Conservation (phyloP, 805 yeast genomes). For the Tetrapisispora arboricola region DNA sequence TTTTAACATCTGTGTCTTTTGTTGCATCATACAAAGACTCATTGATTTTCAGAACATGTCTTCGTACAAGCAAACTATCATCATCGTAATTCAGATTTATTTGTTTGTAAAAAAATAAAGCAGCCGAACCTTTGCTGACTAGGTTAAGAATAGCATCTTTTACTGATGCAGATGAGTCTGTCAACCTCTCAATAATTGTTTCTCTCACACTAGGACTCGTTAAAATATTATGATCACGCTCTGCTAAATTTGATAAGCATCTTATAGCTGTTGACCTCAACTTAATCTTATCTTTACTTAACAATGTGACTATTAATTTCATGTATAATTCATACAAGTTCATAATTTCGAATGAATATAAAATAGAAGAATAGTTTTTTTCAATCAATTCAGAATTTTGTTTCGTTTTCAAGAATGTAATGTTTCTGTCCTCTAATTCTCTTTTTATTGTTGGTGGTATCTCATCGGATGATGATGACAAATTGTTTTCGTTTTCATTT, state of each 20-base stretch:
- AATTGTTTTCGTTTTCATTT: conserved; percentile 9
- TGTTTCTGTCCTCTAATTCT: neutral
- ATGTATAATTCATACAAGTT: conserved; percentile 44
- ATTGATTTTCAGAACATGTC: conserved; percentile 46
- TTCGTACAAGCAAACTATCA: conserved; percentile 54
- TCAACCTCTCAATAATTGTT: conserved; percentile 42
- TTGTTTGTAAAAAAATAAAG: conserved; percentile 37
- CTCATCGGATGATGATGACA: neutral
- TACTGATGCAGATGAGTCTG: conserved; percentile 59
- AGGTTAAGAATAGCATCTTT: conserved; percentile 69
- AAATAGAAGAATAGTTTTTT: conserved; percentile 13
- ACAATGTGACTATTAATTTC: conserved; percentile 36
- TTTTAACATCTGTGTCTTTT: conserved; percentile 25
- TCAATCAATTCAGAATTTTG: neutral
- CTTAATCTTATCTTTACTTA: conserved; percentile 41
- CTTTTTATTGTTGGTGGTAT: conserved; percentile 1
- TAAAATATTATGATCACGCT: conserved; percentile 43
- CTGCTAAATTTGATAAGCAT: conserved; percentile 45
- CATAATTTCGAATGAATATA: conserved; percentile 19
- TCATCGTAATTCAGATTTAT: conserved; percentile 41
- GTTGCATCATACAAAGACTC: conserved; percentile 37
- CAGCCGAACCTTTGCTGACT: conserved; percentile 32
- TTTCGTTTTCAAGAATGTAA: neutral
- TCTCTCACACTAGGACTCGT: conserved; percentile 39
- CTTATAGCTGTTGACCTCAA: conserved; percentile 57